These are phyloP conservation scores for Thermochaetoides thermophila DNA, from an alignment of 495 filamentous ascomycete species.

Conservation along the genomic window DNA sequence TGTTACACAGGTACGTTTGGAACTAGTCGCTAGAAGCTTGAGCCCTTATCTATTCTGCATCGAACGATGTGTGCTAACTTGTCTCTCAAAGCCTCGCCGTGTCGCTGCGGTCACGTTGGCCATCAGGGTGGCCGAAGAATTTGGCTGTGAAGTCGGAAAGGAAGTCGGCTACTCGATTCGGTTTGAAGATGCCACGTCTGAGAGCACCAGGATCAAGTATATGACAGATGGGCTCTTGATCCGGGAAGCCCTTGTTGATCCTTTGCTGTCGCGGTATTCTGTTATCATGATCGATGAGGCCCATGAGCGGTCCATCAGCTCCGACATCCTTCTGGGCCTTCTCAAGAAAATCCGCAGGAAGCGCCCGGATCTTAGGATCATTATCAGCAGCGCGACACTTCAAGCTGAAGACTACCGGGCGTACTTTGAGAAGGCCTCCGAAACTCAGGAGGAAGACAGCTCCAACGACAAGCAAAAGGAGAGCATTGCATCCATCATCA, in stretches of 20 bases:
- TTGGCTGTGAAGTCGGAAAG: conserved; percentile 79
- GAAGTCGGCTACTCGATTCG: conserved; percentile 94
- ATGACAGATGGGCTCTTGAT: conserved; percentile 91
- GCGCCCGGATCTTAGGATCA: conserved; percentile 69
- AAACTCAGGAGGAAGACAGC: conserved; percentile 22
- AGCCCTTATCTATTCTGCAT: conserved; percentile 6
- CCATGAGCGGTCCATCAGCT: conserved; percentile 88
- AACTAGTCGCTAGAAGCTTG: neutral
- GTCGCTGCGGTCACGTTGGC: conserved; percentile 92
- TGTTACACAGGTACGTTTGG: conserved; percentile 66
- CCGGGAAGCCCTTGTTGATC: conserved; percentile 86
- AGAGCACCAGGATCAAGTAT: conserved; percentile 83
- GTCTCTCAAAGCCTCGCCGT: conserved; percentile 54
- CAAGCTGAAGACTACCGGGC: conserved; percentile 78
- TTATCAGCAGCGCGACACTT: conserved; percentile 87
- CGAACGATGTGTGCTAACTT: neutral
- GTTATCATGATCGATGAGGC: conserved; percentile 99
- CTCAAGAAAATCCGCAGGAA: conserved; percentile 83
- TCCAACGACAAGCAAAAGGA: conserved; percentile 23
- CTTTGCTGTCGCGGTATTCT: conserved; percentile 80
- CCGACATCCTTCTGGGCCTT: conserved; percentile 84
- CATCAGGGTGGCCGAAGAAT: conserved; percentile 79
- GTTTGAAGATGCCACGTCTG: conserved; percentile 91
- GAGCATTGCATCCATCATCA: conserved; percentile 58
- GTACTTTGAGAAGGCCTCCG: conserved; percentile 52